A percentile compares a stretch with the other conserved stretches of the same genome.
Conservation (phyloP, 1,139 yeast genomes). For the Schizosaccharomyces versatilis region DNA sequence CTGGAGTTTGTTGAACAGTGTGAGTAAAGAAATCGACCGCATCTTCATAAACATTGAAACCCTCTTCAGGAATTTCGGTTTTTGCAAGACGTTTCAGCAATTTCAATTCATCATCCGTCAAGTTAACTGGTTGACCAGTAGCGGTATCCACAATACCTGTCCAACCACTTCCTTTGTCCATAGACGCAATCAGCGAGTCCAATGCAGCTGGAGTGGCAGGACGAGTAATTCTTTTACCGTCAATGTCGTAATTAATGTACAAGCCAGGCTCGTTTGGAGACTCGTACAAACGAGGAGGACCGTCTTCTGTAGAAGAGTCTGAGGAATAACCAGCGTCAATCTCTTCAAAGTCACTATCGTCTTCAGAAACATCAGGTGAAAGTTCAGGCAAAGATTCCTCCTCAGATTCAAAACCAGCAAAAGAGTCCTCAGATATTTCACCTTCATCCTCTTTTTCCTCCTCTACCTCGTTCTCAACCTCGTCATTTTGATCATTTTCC, state of each 20-base stretch:
- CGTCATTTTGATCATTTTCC: background rate
- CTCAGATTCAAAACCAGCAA: too few relatives aligned
- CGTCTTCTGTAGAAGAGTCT: conserved; percentile 78
- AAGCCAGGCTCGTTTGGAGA: conserved; percentile 94
- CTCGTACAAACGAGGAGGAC: conserved; percentile 18
- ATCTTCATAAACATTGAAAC: conserved; percentile 75
- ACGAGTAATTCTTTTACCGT: conserved; percentile 94
- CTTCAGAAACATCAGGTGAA: conserved; percentile 14
- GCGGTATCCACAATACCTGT: conserved; percentile 82
- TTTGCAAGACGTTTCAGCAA: conserved; percentile 66
- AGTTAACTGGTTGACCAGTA: conserved; percentile 70
- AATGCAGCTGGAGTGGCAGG: conserved; percentile 94
- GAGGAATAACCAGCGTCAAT: conserved; percentile 81
- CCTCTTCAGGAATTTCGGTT: conserved; percentile 65
- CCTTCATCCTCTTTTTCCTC: background rate
- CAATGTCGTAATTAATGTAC: conserved; percentile 87
- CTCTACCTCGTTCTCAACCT: background rate
- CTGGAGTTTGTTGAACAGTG: conserved; percentile 70
- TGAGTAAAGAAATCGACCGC: conserved; percentile 88
- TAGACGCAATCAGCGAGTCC: conserved; percentile 66
- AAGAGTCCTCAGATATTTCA: background rate
- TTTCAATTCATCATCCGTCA: conserved; percentile 76
- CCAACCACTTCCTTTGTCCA: conserved; percentile 95
- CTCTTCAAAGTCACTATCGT: conserved; percentile 23
- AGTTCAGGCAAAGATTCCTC: background rate